Evolutionary conservation across 208 protist species (phyloP), one percentile per base, ranked within the genome.

Genomic region (Trypanosoma lewisi): DNA sequence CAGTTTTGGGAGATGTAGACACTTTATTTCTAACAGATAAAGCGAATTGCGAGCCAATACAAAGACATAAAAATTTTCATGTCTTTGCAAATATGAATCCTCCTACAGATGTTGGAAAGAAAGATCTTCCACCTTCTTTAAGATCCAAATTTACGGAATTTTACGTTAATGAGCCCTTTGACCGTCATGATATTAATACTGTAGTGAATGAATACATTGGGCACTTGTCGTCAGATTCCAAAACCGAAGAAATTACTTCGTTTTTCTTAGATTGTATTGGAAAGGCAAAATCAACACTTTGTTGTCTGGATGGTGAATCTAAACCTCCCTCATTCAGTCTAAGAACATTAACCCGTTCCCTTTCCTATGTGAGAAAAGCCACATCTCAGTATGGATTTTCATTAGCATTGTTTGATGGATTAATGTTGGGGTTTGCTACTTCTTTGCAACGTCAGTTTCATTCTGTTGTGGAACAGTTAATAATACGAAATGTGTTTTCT

Each of bases 51-150:
- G 78, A 88, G 60, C 78, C 87, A 1, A 83, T 96, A 59, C 63
- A 73, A 50, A 62, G 79, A 28, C 98, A 99, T 80, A 90, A 94
- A 19, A 95, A 99, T 66, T 99, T 99, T 77, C 91, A 91, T 69
- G 77, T 99, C 0, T 99, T 99, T 75, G 99, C 97, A 8, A 99
- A 98, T 77, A 99, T 99, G 99, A 99, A 99, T 78, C 90, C 90
- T 17, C 99, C 98, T 11, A 99, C 98, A 6, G 99, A 99, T 76
- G 96, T 99, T 27, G 99, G 99, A 36, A 99, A 99, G 78, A 98
- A 98, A 70, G 97, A 99, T 45, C 81, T 99, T 34, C 94, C 97
- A 1, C 85, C 86, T 27, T 90, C 83, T 6, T 60, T 99, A 48
- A 74, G 97, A 8, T 94, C 91, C 14, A 85, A 97, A 39, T 99